Base-by-base conservation (phyloP, 2,329 filamentous ascomycete species). In the Didymella pomorum region DNA sequence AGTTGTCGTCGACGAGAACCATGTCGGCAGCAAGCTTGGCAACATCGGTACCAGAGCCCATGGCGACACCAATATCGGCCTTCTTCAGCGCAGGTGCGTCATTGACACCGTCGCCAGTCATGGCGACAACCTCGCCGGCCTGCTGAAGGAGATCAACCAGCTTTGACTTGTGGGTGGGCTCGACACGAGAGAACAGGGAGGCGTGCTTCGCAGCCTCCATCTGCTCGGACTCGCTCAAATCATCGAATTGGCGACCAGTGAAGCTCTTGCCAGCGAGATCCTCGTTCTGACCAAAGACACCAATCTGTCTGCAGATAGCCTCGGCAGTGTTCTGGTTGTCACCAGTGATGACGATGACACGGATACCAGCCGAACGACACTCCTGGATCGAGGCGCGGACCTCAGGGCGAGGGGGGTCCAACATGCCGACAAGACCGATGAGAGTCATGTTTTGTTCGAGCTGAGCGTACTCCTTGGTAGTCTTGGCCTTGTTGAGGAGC, bases 21-120 rank as follows among this genome's bases (percentile, higher is more conserved):
- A 99, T 99, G 77, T 99, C 95, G 58, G 96, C 92, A 28, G 95
- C 95, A 66, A 99, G 83, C 81, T 96, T 97, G 59, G 95, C 92
- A 28, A 99, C 95, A 76, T 99, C 95, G 25, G 95, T 99, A 74
- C 95, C 95, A 56, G 92, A 95, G 50, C 95, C 96, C 95, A 99
- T 99, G 58, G 95, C 96, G 62, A 99, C 93, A 80, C 95, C 95
- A 80, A 99, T 99, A 75, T 99, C 95, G 35, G 95, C 92, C 82
- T 97, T 98, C 86, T 99, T 99, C 72, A 99, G 84, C 16, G 95
- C 95, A 45, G 95, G 95, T 4, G 95, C 95, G 78, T 99, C 95
- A 73, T 99, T 99, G 78, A 99, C 95, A 79, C 95, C 95, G 73
- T 99, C 95, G 72, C 95, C 95, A 67, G 95, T 99, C 95, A 99